Evolutionary conservation across 2,329 filamentous ascomycete species (phyloP).

Genomic region (Chalaropsis ovoidea): DNA sequence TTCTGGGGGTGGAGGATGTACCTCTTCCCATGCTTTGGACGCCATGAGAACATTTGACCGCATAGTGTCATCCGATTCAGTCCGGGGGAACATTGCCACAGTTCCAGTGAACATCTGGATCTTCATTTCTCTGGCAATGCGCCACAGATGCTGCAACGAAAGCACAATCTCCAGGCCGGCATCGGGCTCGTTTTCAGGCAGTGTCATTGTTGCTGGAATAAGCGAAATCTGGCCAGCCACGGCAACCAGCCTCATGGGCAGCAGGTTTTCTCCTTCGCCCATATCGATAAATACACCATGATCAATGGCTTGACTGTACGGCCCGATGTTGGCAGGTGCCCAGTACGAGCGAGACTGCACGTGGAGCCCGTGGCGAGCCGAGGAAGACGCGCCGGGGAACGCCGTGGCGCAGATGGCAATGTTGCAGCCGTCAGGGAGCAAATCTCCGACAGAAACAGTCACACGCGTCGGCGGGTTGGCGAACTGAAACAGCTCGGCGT

Average conservation of each 20-base stretch:
- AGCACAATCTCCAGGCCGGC: slow-evolving; percentile 52
- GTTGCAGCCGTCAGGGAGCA: slow-evolving; percentile 50
- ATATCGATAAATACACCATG: slow-evolving; percentile 32
- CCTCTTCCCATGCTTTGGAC: slow-evolving; percentile 40
- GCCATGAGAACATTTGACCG: slow-evolving; percentile 36
- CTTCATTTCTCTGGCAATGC: slow-evolving; percentile 62
- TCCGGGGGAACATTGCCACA: slow-evolving; percentile 59
- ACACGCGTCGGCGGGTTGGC: slow-evolving; percentile 80
- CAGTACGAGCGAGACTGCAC: slow-evolving; percentile 93
- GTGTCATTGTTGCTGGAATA: slow-evolving; percentile 64
- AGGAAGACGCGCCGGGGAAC: slow-evolving; percentile 30
- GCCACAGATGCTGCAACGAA: slow-evolving; percentile 79
- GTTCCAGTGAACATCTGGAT: slow-evolving; percentile 66
- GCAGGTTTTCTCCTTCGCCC: slow-evolving; percentile 41
- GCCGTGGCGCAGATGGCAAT: slow-evolving; percentile 49
- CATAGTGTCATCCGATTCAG: slow-evolving; percentile 30
- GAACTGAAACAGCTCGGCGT: slow-evolving; percentile 60
- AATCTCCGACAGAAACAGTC: slow-evolving; percentile 65
- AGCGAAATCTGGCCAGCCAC: slow-evolving; percentile 90
- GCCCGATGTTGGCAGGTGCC: slow-evolving; percentile 95
- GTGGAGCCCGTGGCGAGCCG: slow-evolving; percentile 57
- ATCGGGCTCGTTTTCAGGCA: slow-evolving; percentile 36
- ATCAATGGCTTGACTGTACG: slow-evolving; percentile 81
- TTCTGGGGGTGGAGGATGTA: slow-evolving; percentile 33
- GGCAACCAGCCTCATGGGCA: slow-evolving; percentile 52